Evolutionary conservation across 116 monocot genomes (phyloP), one percentile per base, ranked within the genome.

Genomic region (Trichopus zeylanicus): DNA sequence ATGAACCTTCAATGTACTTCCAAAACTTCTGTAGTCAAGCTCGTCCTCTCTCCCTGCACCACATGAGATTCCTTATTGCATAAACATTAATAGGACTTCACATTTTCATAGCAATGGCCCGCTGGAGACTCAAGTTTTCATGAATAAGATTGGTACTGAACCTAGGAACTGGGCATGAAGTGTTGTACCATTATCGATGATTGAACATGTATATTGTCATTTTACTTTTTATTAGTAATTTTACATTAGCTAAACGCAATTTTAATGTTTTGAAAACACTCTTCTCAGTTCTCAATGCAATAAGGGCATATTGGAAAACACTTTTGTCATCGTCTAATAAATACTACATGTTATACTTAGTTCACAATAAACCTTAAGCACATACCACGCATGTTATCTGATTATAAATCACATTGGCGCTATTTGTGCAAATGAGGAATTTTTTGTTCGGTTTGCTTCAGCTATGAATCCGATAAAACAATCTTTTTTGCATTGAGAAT

Each of bases 361-460:
- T 29, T 22, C 25, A 23, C n/a, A 24, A 33, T 19, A 15, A 33
- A 46, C 83, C 89, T 94, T 89, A 60, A 57, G 13, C 64, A 94
- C 94, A 62, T 90, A 90, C 55, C 90, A 95, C 84, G 90, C 84
- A 70, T 87, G 84, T 58, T 95, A 95, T 64, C 76, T 87, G 52
- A 79, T 95, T 73, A 58, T 87, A 58, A 90, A 95, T 59, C 83
- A 89, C 55, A 90, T 95, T 62, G 90, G 76, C 33, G 57, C 78
- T 76, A 81, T 95, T 60, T 77, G 95, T 67, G 89, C 72, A 67
- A 87, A 95, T 83, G 87, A 95, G 79, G 95, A 95, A 67, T 95
- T 95, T 72, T 76, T 70, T 31, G 59, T 95, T 66, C 95, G 95
- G 26, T 90, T 84, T 81, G 83, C 90, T 68, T 83, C 87, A 67